Evolutionary conservation across 495 filamentous ascomycete species (phyloP), one percentile per base, ranked within the genome.

Genomic region (Emericellopsis terricola): DNA sequence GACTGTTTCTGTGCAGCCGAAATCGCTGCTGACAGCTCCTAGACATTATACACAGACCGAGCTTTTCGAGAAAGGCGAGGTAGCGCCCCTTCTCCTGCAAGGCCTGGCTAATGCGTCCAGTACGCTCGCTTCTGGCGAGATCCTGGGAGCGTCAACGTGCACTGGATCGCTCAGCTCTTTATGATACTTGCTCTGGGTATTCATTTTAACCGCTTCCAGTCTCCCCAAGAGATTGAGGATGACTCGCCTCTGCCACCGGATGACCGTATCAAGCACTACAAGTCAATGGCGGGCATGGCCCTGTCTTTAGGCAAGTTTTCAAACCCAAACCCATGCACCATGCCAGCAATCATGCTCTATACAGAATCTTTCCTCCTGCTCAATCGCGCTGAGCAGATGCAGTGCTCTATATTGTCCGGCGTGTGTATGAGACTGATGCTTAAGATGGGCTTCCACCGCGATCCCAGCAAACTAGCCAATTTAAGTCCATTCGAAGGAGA

Each of bases 391-490:
- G 50, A 50, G 5, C 58, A 61, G 36, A 55, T 56, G 19, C 56
- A 63, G 31, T 53, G 55, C 31, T 71, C 64, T 43, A 46, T 72
- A 8, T 38, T 67, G 7, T 52, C 60, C 0, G 60, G 63, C 10
- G 53, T 55, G 11, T 41, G 55, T 14, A 51, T 69, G 18, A 60
- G 65, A 9, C 47, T 73, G 1, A 65, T 70, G 36, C 30, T 73
- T 28, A 59, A 60, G 30, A 64, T 69, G 60, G 70, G 68, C 10
- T 56, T 67, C 15, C 70, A 75, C 36, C 59, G 69, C 14, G 70
- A 75, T 34, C 52, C 62, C 6, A 54, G 50, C 34, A 49, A 55
- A 29, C 41, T 57, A n/a, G 45, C 55, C 19, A 49, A 52, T 15
- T 69, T 79, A 27, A 62, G 67, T 0, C 50, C 60, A 1, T 69